Evolutionary conservation across 768 basidiomycete species (phyloP).

Genomic region (Kwoniella mangroviensis): DNA sequence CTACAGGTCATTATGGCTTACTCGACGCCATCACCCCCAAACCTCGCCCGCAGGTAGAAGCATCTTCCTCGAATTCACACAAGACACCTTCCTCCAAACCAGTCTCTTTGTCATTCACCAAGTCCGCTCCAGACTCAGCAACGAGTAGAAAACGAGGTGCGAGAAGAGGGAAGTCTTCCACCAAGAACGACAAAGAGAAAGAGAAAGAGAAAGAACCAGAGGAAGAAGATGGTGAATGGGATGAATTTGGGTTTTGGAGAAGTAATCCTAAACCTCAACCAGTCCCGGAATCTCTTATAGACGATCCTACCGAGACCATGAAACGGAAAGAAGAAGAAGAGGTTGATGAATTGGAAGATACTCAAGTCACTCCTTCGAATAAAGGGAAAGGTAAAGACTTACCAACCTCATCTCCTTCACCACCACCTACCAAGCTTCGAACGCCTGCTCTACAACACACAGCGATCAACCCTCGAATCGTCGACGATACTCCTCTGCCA

Average conservation of each 20-base stretch:
- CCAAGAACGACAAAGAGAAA: background rate
- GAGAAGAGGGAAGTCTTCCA: background rate
- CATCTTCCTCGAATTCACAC: background rate
- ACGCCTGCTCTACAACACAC: background rate
- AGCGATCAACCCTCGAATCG: background rate
- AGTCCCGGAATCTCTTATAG: background rate
- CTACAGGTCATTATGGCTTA: background rate
- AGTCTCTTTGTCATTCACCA: background rate
- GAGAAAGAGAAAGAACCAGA: background rate
- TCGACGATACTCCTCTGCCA: background rate
- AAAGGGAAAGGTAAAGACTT: background rate
- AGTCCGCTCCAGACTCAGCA: background rate
- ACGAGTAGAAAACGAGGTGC: background rate
- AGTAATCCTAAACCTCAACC: background rate
- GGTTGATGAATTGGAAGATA: background rate
- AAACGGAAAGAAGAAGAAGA: background rate
- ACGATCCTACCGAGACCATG: background rate
- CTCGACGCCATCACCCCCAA: background rate
- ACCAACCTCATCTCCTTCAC: constrained; percentile 8
- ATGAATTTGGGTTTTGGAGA: constrained; percentile 10
- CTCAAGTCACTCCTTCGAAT: background rate
- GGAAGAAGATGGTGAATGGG: constrained; percentile 9
- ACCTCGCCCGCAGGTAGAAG: background rate
- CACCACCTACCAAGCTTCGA: constrained; percentile 7
- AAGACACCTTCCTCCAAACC: background rate